Conservation (phyloP, 495 filamentous ascomycete species). For the Evernia prunastri region DNA sequence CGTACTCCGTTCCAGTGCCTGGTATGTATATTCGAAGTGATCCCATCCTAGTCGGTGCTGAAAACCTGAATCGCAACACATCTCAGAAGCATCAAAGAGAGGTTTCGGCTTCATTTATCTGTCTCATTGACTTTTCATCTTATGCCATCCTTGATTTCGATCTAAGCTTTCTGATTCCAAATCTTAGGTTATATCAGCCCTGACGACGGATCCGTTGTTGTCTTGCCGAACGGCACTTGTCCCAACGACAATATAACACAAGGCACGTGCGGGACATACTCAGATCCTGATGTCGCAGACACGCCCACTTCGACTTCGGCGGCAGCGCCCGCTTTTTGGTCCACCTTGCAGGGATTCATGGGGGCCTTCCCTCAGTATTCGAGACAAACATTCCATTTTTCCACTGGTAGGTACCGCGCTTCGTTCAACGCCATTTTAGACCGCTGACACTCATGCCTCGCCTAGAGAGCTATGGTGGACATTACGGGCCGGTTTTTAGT, state of each 20-base stretch:
- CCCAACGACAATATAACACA: constrained; percentile 14
- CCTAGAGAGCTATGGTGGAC: constrained; percentile 58
- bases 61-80: background rate
- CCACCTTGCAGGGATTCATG: constrained; percentile 56
- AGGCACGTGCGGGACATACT: constrained; percentile 18
- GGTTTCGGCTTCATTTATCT: background rate
- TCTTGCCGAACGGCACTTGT: constrained; percentile 10
- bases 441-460: constrained; percentile 47
- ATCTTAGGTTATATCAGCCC: constrained; percentile 21
- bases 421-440: constrained; percentile 45
- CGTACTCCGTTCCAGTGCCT: constrained; percentile 42
- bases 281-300: constrained; percentile 12
- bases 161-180: background rate
- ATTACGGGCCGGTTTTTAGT: constrained; percentile 60
- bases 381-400: constrained; percentile 46
- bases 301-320: constrained; percentile 12
- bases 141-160: constrained; percentile 21
- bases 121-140: background rate
- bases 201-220: constrained; percentile 29
- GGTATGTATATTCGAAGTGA: constrained; percentile 32
- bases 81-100: background rate
- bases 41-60: background rate
- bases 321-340: constrained; percentile 36
- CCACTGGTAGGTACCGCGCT: constrained; percentile 47
- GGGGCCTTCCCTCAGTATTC: constrained; percentile 57